Evolutionary conservation across 306 rosid genomes (phyloP), one percentile per base, ranked within the genome.

Genomic region (Casuarina cunninghamiana): DNA sequence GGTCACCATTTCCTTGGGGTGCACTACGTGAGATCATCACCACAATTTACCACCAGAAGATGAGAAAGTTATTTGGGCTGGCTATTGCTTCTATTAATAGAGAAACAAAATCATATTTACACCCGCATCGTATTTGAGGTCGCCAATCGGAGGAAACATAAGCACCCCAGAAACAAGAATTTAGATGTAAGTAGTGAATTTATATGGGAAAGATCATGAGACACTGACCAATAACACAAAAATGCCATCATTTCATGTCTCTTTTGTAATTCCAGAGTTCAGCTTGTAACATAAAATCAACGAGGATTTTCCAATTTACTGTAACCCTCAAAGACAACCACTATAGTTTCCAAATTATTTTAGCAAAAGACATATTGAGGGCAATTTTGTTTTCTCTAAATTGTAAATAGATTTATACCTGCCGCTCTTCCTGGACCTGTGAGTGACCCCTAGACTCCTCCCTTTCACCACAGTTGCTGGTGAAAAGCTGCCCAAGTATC

Each of bases 381-480:
- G 8, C 15, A 32, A 35, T 21, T 44, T 39, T 57, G 13, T 43
- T 39, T 42, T 42, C 55, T 8, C n/a, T 68, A 50, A 26, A 74
- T 21, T 60, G 13, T 69, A 68, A 57, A 72, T 67, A 41, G 26
- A 49, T n/a, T 49, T 67, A 65, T 82, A 93, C 97, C 97, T 90
- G 89, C 91, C 86, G 84, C 68, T 67, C 84, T 76, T 78, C 83
- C 80, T 88, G 90, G 82, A 72, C 71, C 79, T 75, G 84, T 39
- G 69, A 54, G 72, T 65, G 84, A 84, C 79, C 79, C 69, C 81
- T 83, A 74, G 71, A 77, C 43, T 77, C 87, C 69, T 21, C 69
- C 69, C 68, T 81, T 48, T 86, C 75, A 69, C 79, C 72, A 73
- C 73, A 73, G 75, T 62, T 76, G 74, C 81, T 80, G 49, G 86